These are phyloP conservation scores for Pelagomonas calceolata DNA, from an alignment of 108 stramenopile genomes.

Conservation along the genomic window DNA sequence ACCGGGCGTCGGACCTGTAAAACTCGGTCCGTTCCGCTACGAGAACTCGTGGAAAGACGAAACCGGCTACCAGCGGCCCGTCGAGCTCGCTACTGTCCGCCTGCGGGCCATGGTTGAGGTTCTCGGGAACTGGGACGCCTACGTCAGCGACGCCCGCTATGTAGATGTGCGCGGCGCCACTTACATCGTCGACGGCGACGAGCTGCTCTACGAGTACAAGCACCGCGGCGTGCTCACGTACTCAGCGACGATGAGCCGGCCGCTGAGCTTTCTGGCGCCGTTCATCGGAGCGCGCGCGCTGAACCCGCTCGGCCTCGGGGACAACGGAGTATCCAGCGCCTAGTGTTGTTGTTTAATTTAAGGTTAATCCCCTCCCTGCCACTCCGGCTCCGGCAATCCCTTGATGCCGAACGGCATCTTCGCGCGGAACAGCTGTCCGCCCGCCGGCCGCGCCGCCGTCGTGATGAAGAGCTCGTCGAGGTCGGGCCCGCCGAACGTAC, in stretches of 20 bases:
- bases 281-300: conserved; percentile 45
- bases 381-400: conserved; percentile 58
- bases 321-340: conserved; percentile 29
- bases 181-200: conserved; percentile 42
- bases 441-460: conserved; percentile 45
- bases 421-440: conserved; percentile 51
- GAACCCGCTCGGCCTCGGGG: conserved; percentile 48
- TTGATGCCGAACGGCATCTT: conserved; percentile 49
- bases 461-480: conserved; percentile 58
- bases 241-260: conserved; percentile 47
- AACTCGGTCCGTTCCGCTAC: conserved; percentile 23
- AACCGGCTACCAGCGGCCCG: conserved; percentile 53
- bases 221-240: conserved; percentile 51
- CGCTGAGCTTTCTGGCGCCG: conserved; percentile 44
- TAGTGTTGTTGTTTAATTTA: no score
- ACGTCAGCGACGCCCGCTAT: conserved; percentile 36
- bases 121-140: conserved; percentile 44
- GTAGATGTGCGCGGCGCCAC: conserved; percentile 51
- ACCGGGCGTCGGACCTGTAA: conserved; percentile 12
- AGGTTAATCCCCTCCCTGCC: no score
- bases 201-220: conserved; percentile 38
- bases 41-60: conserved; percentile 32
- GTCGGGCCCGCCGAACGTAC: conserved; percentile 49
- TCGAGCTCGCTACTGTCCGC: conserved; percentile 58
- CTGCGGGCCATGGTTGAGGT: conserved; percentile 57